phyloP scores from a whole-genome alignment of 345 rosid species.

The Bruguiera gymnorhiza region DNA sequence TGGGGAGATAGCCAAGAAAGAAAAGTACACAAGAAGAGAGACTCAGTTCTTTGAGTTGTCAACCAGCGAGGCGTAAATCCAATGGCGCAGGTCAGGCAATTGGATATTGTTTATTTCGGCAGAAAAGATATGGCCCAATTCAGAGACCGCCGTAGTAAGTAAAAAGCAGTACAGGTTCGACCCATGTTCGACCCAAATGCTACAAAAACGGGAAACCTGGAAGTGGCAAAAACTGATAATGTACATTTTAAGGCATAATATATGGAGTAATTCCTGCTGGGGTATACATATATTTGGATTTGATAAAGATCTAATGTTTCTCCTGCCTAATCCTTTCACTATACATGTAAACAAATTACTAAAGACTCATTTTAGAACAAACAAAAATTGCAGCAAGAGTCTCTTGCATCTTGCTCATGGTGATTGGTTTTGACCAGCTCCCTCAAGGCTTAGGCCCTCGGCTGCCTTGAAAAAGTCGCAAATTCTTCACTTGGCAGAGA shows the following conservation, averaged over 20 bases:
- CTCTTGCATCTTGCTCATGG: constrained; percentile 28
- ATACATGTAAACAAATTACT: constrained; percentile 50
- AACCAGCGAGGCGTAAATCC: no score
- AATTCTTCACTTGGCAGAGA: constrained; percentile 18
- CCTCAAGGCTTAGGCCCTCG: constrained; percentile 5
- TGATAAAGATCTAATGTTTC: constrained; percentile 25
- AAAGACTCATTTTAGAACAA: constrained; percentile 25
- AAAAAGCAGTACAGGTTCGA: no score
- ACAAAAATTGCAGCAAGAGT: constrained; percentile 25
- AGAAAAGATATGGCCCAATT: no score
- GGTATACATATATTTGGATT: constrained; percentile 25
- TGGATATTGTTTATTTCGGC: no score
- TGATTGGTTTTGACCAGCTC: constrained; percentile 24
- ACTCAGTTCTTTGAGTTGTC: no score
- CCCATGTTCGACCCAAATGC: background rate
- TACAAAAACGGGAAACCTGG: background rate
- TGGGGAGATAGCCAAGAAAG: no score
- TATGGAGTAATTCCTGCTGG: constrained; percentile 24
- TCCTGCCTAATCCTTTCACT: constrained; percentile 34
- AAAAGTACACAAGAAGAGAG: no score
- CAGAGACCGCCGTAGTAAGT: no score
- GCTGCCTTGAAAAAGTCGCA: constrained; percentile 20
- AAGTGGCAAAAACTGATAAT: constrained; percentile 61
- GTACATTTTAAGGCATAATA: constrained; percentile 50
- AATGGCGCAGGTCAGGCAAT: no score